Conservation (phyloP, 257 asterid species). For the Solanum tarapatanum region DNA sequence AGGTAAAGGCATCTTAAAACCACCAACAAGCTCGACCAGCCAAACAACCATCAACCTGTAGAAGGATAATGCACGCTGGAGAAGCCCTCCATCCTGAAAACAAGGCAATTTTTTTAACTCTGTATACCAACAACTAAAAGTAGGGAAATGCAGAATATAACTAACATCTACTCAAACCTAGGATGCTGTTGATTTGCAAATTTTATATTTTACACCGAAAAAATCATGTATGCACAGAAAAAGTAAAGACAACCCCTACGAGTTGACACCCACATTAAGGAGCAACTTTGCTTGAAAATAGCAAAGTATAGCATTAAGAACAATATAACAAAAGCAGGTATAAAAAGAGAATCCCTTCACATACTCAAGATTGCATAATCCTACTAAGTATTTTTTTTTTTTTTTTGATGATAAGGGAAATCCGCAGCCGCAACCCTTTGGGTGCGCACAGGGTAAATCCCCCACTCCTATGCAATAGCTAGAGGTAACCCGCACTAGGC, state of each 20-base stretch:
- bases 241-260: not conserved
- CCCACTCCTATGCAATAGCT: too few relatives aligned
- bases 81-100: slow-evolving; percentile 72
- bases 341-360: not conserved
- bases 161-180: not conserved
- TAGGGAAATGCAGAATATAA: not conserved
- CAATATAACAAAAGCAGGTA: not conserved
- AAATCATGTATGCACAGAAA: not conserved
- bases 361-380: not conserved
- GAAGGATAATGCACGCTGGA: slow-evolving; percentile 79
- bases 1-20: slow-evolving; percentile 85
- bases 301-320: not conserved
- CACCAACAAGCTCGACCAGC: slow-evolving; percentile 80
- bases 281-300: not conserved
- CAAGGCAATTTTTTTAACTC: not conserved
- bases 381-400: not conserved
- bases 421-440: too few relatives aligned
- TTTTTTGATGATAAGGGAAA: too few relatives aligned
- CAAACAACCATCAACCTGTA: slow-evolving; percentile 88
- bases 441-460: too few relatives aligned
- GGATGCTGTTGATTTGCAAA: not conserved
- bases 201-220: not conserved
- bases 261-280: not conserved
- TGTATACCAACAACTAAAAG: not conserved
- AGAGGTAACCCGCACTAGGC: too few relatives aligned